Evolutionary conservation across 2,329 filamentous ascomycete species (phyloP), one percentile per base, ranked within the genome.

Genomic region (Stachybotrys echinatus): DNA sequence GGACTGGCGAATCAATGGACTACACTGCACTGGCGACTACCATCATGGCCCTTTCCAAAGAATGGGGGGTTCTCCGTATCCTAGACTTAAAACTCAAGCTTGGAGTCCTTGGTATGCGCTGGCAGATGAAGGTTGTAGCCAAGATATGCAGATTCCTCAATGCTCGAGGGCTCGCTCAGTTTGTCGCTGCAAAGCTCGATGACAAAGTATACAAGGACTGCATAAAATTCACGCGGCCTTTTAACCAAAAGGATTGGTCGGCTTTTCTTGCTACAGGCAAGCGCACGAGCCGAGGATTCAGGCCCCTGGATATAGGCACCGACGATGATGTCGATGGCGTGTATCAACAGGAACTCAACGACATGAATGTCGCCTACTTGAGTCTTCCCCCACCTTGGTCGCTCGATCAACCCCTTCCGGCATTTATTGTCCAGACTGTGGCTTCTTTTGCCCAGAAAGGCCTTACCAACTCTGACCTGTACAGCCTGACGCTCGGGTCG

Each of bases 191-290:
- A 5, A 75, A 74, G 37, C 75, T 81, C 12, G 69, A 73, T 17
- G 72, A 74, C 31, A 74, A 74, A 49, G 67, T 84, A 6, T 83
- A 79, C 66, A 83, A 81, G 55, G 80, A 84, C 55, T 85, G 82
- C 55, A 71, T 85, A 53, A 80, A 80, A 54, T 84, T 76, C 50
- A 65, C 76, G 44, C 71, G 80, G 42, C 79, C 83, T 6, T 73
- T 82, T 27, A 79, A 74, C 12, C 58, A 74, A 2, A 74, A 77
- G 20, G 81, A 84, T 54, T 84, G 81, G 80, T 68, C 72, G 6
- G 65, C 74, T 18, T 81, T 79, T 51, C 67, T 81, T 20, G 72
- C 76, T 3, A 80, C 77, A 0, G 79, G 68, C 2, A 71, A 69
- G 47, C 62, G 65, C n/a, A 51, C 59, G 6, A 57, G 55, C 23